Conservation (phyloP, 2,329 filamentous ascomycete species). For the Ploettnerulaceae sp. region DNA sequence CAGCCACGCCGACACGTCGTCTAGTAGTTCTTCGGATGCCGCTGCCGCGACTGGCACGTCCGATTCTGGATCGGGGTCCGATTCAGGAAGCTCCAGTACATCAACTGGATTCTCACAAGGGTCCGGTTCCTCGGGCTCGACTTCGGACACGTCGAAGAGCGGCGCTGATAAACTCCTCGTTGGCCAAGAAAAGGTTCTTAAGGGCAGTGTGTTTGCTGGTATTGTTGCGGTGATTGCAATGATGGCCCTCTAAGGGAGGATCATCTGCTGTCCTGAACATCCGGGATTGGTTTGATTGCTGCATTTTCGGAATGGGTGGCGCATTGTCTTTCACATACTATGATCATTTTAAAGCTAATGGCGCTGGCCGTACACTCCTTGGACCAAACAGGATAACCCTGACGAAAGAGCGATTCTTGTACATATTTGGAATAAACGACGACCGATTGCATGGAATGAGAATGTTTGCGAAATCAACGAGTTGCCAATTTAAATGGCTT, state of each 20-base stretch:
- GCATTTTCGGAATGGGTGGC: slow-evolving; percentile 19
- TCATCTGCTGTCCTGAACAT: slow-evolving; percentile 61
- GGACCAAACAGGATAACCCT: neutral
- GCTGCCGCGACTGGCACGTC: slow-evolving; percentile 20
- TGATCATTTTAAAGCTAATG: slow-evolving; percentile 19
- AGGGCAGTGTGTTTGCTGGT: slow-evolving; percentile 31
- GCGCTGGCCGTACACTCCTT: slow-evolving; percentile 30
- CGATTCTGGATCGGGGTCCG: slow-evolving; percentile 30
- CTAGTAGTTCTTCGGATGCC: slow-evolving; percentile 7
- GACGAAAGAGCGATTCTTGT: slow-evolving; percentile 16
- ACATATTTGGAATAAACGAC: no score
- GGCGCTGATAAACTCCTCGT: slow-evolving; percentile 26
- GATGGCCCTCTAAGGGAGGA: slow-evolving; percentile 33
- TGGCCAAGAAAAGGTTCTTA: slow-evolving; percentile 26
- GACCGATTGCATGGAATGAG: no score
- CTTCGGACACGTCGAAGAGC: slow-evolving; percentile 17
- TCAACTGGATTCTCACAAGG: slow-evolving; percentile 33
- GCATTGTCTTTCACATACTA: slow-evolving; percentile 12
- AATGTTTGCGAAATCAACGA: no score
- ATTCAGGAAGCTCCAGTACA: slow-evolving; percentile 12
- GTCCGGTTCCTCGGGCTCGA: slow-evolving; percentile 14
- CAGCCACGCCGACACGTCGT: slow-evolving; percentile 4
- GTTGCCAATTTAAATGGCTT: no score
- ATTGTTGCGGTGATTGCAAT: slow-evolving; percentile 32
- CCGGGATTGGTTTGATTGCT: slow-evolving; percentile 66